Percentiles rank a stretch among this genome's conserved stretches.
Evolutionary conservation across 1,284 basidiomycete genomes (phyloP).

Genomic region (Boletus semigastroideus): DNA sequence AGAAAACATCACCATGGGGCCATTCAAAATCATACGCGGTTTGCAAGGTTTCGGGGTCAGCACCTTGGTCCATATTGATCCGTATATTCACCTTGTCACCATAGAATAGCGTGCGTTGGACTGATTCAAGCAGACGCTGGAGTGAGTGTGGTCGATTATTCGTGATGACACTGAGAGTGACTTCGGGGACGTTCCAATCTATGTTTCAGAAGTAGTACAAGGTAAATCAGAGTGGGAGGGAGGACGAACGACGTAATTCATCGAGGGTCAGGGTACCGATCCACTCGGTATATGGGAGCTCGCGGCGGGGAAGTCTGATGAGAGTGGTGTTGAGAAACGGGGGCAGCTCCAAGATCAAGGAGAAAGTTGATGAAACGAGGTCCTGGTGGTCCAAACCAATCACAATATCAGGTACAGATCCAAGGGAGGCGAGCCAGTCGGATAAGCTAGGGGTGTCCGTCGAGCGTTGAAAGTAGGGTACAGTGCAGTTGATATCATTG

Average conservation of each 20-base stretch:
- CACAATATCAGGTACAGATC: constrained; percentile 32
- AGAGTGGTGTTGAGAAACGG: constrained; percentile 32
- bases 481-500: constrained; percentile 16
- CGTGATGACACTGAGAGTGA: constrained; percentile 75
- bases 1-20: constrained; percentile 54
- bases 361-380: constrained; percentile 18
- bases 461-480: constrained; percentile 20
- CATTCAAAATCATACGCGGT: constrained; percentile 55
- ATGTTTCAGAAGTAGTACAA: constrained; percentile 9
- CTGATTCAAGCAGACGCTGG: constrained; percentile 60
- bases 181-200: constrained; percentile 73
- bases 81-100: constrained; percentile 64
- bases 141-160: constrained; percentile 75
- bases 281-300: constrained; percentile 62
- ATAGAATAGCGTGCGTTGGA: constrained; percentile 60
- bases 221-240: background rate
- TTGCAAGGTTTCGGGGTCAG: constrained; percentile 58
- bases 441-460: constrained; percentile 9
- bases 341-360: constrained; percentile 18
- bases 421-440: constrained; percentile 23
- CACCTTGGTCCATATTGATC: constrained; percentile 74
- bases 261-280: constrained; percentile 54
- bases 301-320: constrained; percentile 50
- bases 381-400: constrained; percentile 35
- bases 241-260: constrained; percentile 38